Percentiles rank a stretch among this genome's conserved stretches.
Evolutionary conservation across 352 stramenopile genomes (phyloP).

Genomic region (Phytophthora citricola): DNA sequence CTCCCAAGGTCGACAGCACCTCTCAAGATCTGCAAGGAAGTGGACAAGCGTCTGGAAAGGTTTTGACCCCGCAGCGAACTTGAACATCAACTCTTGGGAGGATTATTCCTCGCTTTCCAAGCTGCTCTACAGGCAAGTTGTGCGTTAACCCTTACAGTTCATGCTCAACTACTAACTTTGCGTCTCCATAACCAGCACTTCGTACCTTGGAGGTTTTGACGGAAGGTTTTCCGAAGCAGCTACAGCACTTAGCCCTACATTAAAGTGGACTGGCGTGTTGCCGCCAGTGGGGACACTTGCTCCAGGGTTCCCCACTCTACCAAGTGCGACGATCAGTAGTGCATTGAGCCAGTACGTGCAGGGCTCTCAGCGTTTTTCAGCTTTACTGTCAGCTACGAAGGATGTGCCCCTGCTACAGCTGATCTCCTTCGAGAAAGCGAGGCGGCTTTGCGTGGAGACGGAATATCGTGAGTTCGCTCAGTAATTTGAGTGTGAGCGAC

Average conservation of each 20-base stretch:
- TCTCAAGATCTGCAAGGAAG: conserved; percentile 16
- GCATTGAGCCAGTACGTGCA: too few relatives aligned
- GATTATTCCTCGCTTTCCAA: conserved; percentile 79
- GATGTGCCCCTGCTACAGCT: conserved; percentile 50
- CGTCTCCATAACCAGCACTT: conserved; percentile 12
- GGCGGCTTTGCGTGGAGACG: conserved; percentile 58
- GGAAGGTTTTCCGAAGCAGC: conserved; percentile 10
- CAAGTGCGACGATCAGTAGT: conserved; percentile 14
- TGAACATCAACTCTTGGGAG: conserved; percentile 68
- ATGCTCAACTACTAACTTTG: too few relatives aligned
- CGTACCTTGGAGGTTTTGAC: conserved; percentile 15
- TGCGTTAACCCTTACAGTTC: background rate
- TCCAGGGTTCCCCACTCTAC: conserved; percentile 18
- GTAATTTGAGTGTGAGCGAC: conserved; percentile 64
- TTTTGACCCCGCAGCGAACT: conserved; percentile 28
- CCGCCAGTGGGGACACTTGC: conserved; percentile 35
- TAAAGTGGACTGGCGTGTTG: conserved; percentile 31
- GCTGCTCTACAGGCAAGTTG: conserved; percentile 68
- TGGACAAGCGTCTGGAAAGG: too few relatives aligned
- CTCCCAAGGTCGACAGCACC: conserved; percentile 25
- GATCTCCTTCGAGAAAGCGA: conserved; percentile 70
- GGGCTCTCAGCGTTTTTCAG: conserved; percentile 54
- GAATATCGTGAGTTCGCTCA: conserved; percentile 54
- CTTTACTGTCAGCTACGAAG: conserved; percentile 60
- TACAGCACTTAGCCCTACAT: background rate